A percentile compares a stretch with the other conserved stretches of the same genome.
Conservation (phyloP, 306 rosid genomes). For the Biancaea sappan region DNA sequence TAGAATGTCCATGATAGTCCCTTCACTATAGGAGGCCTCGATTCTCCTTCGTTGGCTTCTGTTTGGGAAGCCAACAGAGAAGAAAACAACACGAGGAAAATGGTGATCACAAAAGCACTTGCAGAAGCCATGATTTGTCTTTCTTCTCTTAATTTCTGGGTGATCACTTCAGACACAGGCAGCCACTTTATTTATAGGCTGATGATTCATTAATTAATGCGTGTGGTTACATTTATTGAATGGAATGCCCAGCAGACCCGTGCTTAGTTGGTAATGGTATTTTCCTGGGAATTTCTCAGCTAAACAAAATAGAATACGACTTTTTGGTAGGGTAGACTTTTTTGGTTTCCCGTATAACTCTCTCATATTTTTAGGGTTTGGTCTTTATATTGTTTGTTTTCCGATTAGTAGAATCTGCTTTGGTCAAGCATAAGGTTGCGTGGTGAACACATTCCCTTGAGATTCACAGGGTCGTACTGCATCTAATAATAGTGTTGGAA, state of each 20-base stretch:
- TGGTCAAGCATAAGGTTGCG: neutral
- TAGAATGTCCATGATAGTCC: constrained; percentile 54
- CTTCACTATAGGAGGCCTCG: constrained; percentile 29
- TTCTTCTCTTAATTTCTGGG: neutral
- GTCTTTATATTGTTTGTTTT: too few species aligned
- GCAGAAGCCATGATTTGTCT: neutral
- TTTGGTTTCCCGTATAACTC: too few species aligned
- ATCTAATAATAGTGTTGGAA: too few species aligned
- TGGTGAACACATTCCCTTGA: neutral
- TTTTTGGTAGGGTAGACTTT: neutral
- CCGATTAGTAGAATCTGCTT: neutral
- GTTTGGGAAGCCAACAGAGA: constrained; percentile 12
- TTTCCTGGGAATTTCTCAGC: too few species aligned
- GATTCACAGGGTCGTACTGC: too few species aligned
- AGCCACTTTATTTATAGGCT: too few species aligned
- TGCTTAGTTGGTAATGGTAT: too few species aligned
- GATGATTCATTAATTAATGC: neutral
- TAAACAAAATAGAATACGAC: too few species aligned
- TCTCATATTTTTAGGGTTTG: too few species aligned
- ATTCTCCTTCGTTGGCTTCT: constrained; percentile 6
- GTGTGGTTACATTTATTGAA: too few species aligned
- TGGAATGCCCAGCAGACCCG: too few species aligned
- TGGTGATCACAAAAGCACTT: neutral
- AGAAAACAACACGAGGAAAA: constrained; percentile 12
- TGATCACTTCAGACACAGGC: neutral